phyloP scores from a whole-genome alignment of 2,329 filamentous ascomycete genomes.

The Davidsoniella eucalypti region DNA sequence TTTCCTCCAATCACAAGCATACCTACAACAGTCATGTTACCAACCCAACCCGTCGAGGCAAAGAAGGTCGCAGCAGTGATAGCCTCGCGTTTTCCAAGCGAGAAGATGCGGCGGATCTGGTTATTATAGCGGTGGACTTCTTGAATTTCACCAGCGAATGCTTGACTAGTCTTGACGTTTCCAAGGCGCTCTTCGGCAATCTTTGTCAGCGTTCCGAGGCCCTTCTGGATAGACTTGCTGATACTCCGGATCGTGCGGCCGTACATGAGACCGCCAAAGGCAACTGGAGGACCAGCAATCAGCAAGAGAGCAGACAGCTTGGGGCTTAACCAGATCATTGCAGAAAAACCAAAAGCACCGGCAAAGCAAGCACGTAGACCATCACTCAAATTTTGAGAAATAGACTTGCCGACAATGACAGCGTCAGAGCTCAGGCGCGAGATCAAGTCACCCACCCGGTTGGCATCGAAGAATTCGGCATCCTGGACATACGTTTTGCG shows the following conservation, averaged over 20 bases:
- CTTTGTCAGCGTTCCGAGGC: constrained; percentile 81
- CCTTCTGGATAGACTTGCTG: constrained; percentile 85
- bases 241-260: constrained; percentile 77
- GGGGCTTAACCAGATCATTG: constrained; percentile 93
- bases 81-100: constrained; percentile 72
- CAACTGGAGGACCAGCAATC: constrained; percentile 80
- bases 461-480: constrained; percentile 97
- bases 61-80: constrained; percentile 87
- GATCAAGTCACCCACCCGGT: constrained; percentile 89
- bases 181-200: constrained; percentile 96
- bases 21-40: constrained; percentile 89
- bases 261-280: constrained; percentile 79
- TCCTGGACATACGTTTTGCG: constrained; percentile 90
- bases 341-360: constrained; percentile 70
- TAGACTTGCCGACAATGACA: constrained; percentile 94
- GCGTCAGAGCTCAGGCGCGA: constrained; percentile 91
- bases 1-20: constrained; percentile 81
- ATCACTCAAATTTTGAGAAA: constrained; percentile 94
- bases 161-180: constrained; percentile 91
- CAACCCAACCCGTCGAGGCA: constrained; percentile 68
- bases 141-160: constrained; percentile 83
- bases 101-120: constrained; percentile 83
- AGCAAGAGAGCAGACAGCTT: constrained; percentile 77
- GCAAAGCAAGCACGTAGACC: constrained; percentile 84
- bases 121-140: constrained; percentile 84